Evolutionary conservation across 305 asterid species (phyloP).

Genomic region (Fraxinus sp.): DNA sequence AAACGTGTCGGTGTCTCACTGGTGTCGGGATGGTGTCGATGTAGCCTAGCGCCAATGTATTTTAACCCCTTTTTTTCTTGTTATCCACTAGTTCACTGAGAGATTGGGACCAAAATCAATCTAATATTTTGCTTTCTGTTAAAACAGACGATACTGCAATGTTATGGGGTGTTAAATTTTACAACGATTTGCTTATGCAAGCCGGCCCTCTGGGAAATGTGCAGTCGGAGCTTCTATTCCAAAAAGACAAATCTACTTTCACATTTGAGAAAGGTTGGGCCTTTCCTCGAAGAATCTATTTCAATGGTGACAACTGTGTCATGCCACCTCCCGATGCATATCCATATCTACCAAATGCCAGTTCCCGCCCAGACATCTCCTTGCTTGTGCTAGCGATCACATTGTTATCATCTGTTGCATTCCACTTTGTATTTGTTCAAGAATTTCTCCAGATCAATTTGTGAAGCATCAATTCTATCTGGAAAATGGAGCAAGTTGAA

Average conservation of each 20-base stretch:
- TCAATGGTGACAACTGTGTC: conserved; percentile 78
- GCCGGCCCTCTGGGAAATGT: conserved; percentile 76
- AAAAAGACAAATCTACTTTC: conserved; percentile 58
- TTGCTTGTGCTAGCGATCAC: conserved; percentile 32
- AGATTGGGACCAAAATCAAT: background rate
- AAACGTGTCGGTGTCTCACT: background rate
- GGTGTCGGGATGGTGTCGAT: background rate
- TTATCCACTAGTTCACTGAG: background rate
- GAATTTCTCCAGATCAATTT: background rate
- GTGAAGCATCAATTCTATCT: background rate
- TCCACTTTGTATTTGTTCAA: conserved; percentile 35
- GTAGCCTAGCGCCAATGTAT: background rate
- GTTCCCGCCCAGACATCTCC: conserved; percentile 32
- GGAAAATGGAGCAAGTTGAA: conserved; percentile 10
- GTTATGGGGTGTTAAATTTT: conserved; percentile 77
- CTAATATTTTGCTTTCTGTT: conserved; percentile 8
- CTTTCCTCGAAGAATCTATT: conserved; percentile 69
- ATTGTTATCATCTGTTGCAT: conserved; percentile 33
- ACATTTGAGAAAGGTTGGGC: conserved; percentile 83
- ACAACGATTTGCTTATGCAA: conserved; percentile 62
- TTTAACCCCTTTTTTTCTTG: background rate
- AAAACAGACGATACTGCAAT: conserved; percentile 71
- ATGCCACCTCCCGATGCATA: conserved; percentile 82
- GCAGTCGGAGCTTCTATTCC: conserved; percentile 75
- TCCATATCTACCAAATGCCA: conserved; percentile 58